Percentiles rank a stretch among this genome's conserved stretches.
Evolutionary conservation across 108 stramenopile genomes (phyloP).

Genomic region (Tribonema minus): DNA sequence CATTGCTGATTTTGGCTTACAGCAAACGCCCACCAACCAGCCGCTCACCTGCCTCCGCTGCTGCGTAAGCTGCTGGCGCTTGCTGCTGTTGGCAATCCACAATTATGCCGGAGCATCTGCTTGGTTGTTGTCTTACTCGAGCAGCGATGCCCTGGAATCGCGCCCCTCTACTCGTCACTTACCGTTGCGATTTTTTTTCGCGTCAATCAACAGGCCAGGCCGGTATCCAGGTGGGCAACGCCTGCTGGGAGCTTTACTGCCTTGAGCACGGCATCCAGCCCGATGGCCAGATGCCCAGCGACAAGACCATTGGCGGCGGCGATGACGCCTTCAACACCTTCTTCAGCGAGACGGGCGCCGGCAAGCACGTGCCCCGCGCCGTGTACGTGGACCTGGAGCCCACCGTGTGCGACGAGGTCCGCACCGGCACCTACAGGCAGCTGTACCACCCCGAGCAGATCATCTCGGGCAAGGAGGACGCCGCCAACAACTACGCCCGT

Average conservation of each 20-base stretch:
- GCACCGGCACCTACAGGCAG: slow-evolving; percentile 71
- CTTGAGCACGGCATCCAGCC: slow-evolving; percentile 95
- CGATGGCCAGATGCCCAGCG: slow-evolving; percentile 83
- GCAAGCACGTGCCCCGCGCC: slow-evolving; percentile 98
- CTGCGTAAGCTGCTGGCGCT: background rate
- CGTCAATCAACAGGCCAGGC: too few species aligned
- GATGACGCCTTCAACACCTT: slow-evolving; percentile 81
- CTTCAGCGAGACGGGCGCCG: slow-evolving; percentile 92
- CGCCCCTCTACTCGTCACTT: background rate
- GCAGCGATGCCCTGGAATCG: background rate
- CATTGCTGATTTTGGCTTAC: background rate
- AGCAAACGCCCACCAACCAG: background rate
- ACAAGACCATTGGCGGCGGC: slow-evolving; percentile 69
- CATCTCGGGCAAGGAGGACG: slow-evolving; percentile 98
- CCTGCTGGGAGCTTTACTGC: slow-evolving; percentile 88
- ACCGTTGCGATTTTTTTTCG: background rate
- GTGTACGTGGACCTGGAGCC: slow-evolving; percentile 95
- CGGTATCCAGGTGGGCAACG: too few species aligned
- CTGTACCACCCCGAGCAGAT: slow-evolving; percentile 99
- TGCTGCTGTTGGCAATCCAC: background rate
- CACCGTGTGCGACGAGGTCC: slow-evolving; percentile 77
- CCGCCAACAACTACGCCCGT: slow-evolving; percentile 99
- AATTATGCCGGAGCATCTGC: background rate
- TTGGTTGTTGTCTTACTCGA: background rate
- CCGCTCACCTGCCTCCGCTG: background rate